phyloP scores from a whole-genome alignment of 768 basidiomycete species.

The Lactarius hatsudake region DNA sequence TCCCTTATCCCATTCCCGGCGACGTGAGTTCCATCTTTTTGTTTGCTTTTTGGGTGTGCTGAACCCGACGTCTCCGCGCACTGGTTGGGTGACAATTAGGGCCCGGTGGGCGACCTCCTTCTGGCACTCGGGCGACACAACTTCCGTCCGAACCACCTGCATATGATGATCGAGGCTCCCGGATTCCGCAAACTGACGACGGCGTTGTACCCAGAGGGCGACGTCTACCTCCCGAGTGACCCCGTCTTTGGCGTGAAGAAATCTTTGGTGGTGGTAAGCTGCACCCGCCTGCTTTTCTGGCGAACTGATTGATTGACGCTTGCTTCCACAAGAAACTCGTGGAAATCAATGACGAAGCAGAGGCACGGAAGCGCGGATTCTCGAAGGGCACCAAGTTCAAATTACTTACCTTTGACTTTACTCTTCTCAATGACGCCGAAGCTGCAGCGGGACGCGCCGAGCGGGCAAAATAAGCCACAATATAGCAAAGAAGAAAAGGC shows the following conservation, averaged over 20 bases:
- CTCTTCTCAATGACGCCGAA: constrained; percentile 45
- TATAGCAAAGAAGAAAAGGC: neutral
- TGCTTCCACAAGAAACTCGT: constrained; percentile 44
- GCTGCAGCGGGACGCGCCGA: constrained; percentile 34
- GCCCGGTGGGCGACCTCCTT: constrained; percentile 68
- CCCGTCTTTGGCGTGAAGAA: constrained; percentile 81
- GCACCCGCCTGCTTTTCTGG: neutral
- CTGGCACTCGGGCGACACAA: constrained; percentile 60
- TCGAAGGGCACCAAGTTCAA: constrained; percentile 46
- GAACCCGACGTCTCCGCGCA: neutral
- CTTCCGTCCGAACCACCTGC: constrained; percentile 78
- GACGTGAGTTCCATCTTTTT: constrained; percentile 44
- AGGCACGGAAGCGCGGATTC: constrained; percentile 57
- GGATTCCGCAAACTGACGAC: constrained; percentile 74
- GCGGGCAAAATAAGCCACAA: neutral
- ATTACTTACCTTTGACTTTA: constrained; percentile 46
- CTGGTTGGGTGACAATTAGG: constrained; percentile 36
- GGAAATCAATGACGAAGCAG: constrained; percentile 49
- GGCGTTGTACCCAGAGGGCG: constrained; percentile 70
- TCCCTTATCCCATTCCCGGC: constrained; percentile 72
- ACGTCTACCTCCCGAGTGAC: constrained; percentile 65
- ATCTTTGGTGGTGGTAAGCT: constrained; percentile 69
- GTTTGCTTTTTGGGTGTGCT: constrained; percentile 16
- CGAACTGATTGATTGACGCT: constrained; percentile 4
- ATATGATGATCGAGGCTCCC: constrained; percentile 66